phyloP scores from a whole-genome alignment of 2,329 filamentous ascomycete genomes.

The Chaetomiaceae sp. region DNA sequence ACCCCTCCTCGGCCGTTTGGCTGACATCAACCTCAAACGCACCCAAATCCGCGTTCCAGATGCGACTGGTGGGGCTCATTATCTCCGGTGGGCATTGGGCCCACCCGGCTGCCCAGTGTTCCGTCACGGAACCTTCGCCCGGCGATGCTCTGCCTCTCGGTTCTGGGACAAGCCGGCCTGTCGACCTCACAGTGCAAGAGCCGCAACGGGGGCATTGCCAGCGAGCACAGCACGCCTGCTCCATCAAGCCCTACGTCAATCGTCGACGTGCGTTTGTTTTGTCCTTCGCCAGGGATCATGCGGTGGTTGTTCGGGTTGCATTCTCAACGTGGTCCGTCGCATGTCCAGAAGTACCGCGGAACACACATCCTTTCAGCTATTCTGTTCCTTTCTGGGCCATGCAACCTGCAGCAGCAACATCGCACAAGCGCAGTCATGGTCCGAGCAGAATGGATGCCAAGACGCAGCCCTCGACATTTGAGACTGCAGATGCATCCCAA shows the following conservation, averaged over 20 bases:
- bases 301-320: too few species aligned
- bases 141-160: neutral
- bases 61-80: neutral
- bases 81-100: neutral
- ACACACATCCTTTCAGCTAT: too few species aligned
- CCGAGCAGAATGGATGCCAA: neutral
- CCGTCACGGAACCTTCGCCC: slow-evolving; percentile 1
- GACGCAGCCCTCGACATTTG: neutral
- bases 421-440: neutral
- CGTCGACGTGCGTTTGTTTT: neutral
- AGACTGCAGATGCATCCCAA: neutral
- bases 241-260: neutral
- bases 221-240: neutral
- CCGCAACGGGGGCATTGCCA: neutral
- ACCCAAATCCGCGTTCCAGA: neutral
- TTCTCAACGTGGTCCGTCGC: too few species aligned
- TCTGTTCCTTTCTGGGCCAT: too few species aligned
- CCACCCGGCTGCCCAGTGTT: neutral
- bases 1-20: slow-evolving; percentile 9
- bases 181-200: neutral
- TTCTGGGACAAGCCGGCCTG: neutral
- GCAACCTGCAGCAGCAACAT: too few species aligned
- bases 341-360: too few species aligned
- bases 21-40: slow-evolving; percentile 22
- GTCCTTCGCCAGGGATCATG: too few species aligned